Evolutionary conservation across 306 rosid species (phyloP).

Genomic region (Quercus ilex): DNA sequence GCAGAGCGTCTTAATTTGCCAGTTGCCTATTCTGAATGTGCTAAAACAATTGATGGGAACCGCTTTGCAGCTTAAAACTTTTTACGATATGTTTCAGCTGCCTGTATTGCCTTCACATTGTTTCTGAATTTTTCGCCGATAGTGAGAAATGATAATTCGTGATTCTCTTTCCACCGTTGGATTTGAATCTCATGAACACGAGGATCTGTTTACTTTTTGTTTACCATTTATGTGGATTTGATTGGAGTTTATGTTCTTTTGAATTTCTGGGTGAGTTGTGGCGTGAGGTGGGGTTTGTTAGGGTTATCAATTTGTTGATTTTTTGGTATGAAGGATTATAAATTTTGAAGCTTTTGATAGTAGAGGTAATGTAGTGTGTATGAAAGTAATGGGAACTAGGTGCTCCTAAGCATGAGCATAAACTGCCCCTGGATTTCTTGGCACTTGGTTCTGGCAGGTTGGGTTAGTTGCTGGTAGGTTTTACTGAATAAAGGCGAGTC

Average conservation of each 20-base stretch:
- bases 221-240: too few species aligned
- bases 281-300: too few species aligned
- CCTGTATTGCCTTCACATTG: slow-evolving; percentile 20
- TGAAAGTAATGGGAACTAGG: neutral
- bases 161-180: too few species aligned
- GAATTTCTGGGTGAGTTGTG: too few species aligned
- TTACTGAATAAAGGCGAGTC: too few species aligned
- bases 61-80: slow-evolving; percentile 18
- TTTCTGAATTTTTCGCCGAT: neutral
- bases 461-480: too few species aligned
- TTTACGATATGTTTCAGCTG: neutral
- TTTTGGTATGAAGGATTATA: neutral
- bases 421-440: too few species aligned
- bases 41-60: slow-evolving; percentile 6
- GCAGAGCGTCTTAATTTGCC: neutral
- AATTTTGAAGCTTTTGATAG: neutral
- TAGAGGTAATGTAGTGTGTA: neutral
- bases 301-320: neutral
- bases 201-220: too few species aligned
- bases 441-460: too few species aligned
- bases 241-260: too few species aligned
- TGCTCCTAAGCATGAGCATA: too few species aligned
- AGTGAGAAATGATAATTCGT: too few species aligned
- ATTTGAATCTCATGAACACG: neutral
- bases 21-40: slow-evolving; percentile 10